Evolutionary conservation across 2,329 filamentous ascomycete genomes (phyloP).

Genomic region (Penicillium vulpinum): DNA sequence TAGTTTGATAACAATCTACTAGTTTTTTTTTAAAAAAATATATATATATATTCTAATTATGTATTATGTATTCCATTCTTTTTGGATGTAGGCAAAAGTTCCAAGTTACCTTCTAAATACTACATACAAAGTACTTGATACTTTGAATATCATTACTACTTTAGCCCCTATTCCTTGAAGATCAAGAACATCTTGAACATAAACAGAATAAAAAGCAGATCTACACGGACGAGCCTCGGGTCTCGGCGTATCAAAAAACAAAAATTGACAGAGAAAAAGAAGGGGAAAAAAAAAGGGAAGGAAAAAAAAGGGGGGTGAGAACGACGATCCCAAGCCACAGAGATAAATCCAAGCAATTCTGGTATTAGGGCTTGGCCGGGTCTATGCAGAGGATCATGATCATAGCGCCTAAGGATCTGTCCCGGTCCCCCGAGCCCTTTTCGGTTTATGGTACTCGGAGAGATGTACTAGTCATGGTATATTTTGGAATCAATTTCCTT

Average conservation of each 20-base stretch:
- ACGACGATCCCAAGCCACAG: slow-evolving; percentile 21
- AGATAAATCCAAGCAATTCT: slow-evolving; percentile 10
- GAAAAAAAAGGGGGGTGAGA: background rate
- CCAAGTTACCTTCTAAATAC: background rate
- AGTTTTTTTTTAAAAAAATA: background rate
- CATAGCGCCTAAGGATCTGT: slow-evolving; percentile 10
- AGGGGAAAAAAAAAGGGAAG: background rate
- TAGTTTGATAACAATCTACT: too few relatives aligned
- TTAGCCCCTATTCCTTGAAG: slow-evolving; percentile 1
- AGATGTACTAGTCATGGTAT: background rate
- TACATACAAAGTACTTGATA: background rate
- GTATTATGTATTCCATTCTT: background rate
- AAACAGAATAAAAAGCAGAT: slow-evolving; percentile 4
- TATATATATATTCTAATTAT: background rate
- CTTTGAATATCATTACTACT: background rate
- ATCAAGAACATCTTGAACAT: slow-evolving; percentile 14
- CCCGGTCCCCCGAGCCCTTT: background rate
- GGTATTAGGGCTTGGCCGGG: slow-evolving; percentile 9
- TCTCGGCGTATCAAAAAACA: slow-evolving; percentile 9
- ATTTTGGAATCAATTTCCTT: background rate
- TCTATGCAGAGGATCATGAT: slow-evolving; percentile 13
- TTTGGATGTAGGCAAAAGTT: background rate
- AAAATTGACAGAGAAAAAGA: background rate
- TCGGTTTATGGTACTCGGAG: background rate
- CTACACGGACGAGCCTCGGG: slow-evolving; percentile 11